Evolutionary conservation across 345 rosid species (phyloP).

Genomic region (Pistacia vera): DNA sequence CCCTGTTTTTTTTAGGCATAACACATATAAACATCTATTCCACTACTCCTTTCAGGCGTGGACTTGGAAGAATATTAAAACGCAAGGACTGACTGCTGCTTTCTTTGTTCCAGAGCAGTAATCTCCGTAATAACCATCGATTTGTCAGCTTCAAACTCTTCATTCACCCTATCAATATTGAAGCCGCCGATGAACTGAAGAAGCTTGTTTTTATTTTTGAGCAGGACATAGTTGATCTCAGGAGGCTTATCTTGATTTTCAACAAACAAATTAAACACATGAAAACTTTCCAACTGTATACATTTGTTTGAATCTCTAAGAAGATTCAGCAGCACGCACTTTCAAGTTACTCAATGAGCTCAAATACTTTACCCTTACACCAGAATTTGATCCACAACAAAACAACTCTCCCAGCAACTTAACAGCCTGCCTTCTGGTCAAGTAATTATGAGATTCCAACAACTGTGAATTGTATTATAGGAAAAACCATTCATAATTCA

Average conservation of each 20-base stretch:
- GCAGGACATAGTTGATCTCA: background rate
- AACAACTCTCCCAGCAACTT: too few species aligned
- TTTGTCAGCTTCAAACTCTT: background rate
- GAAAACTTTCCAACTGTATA: background rate
- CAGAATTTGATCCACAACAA: background rate
- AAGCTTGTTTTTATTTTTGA: background rate
- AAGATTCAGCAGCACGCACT: background rate
- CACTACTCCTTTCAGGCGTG: too few species aligned
- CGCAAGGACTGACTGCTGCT: too few species aligned
- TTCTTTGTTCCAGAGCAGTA: too few species aligned
- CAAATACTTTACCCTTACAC: background rate
- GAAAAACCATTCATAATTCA: constrained; percentile 55
- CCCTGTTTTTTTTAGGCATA: too few species aligned
- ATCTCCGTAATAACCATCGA: background rate
- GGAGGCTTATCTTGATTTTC: background rate
- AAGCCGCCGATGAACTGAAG: background rate
- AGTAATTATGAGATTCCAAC: background rate
- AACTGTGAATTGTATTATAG: constrained; percentile 37
- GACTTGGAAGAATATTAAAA: too few species aligned
- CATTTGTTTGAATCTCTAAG: background rate
- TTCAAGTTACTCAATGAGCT: background rate
- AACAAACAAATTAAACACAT: background rate
- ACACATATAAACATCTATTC: too few species aligned
- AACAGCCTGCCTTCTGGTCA: background rate
- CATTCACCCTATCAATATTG: background rate